phyloP scores from a whole-genome alignment of 352 stramenopile species.

The Phytophthora melonis region DNA sequence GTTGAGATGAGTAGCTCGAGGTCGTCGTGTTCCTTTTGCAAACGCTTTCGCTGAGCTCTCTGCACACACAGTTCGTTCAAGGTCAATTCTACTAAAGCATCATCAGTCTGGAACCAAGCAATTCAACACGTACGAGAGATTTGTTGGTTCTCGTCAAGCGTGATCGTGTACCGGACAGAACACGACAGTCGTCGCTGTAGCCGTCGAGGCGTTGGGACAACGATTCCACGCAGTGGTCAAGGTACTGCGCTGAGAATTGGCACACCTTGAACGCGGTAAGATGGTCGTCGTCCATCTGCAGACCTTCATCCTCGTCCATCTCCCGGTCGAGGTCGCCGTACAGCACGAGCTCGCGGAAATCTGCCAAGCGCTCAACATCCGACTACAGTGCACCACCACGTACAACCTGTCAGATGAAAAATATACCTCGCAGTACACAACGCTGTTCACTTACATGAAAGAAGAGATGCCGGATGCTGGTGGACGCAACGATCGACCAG shows the following conservation, averaged over 20 bases:
- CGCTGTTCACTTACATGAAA: constrained; percentile 49
- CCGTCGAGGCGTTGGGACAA: constrained; percentile 47
- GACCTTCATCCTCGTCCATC: constrained; percentile 53
- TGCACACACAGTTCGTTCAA: constrained; percentile 9
- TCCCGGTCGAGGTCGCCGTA: constrained; percentile 64
- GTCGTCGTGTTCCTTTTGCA: constrained; percentile 65
- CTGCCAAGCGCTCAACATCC: constrained; percentile 58
- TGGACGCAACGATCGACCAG: constrained; percentile 64
- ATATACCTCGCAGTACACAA: not conserved
- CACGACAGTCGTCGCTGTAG: constrained; percentile 50
- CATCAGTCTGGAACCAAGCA: not conserved
- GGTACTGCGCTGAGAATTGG: constrained; percentile 77
- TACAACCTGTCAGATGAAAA: not conserved
- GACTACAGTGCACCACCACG: constrained; percentile 33
- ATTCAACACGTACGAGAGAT: constrained; percentile 34
- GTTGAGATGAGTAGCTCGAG: constrained; percentile 61
- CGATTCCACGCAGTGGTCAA: constrained; percentile 64
- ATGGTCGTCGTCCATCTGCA: constrained; percentile 64
- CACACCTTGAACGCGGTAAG: constrained; percentile 59
- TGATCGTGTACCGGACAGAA: constrained; percentile 19
- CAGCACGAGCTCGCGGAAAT: constrained; percentile 65
- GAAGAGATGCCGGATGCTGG: constrained; percentile 72
- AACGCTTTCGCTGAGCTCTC: constrained; percentile 46
- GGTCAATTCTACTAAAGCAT: not conserved
- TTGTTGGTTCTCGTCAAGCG: constrained; percentile 37